These are phyloP conservation scores for Agarophyton chilense DNA, from an alignment of 23 red algal species.

Conservation along the genomic window DNA sequence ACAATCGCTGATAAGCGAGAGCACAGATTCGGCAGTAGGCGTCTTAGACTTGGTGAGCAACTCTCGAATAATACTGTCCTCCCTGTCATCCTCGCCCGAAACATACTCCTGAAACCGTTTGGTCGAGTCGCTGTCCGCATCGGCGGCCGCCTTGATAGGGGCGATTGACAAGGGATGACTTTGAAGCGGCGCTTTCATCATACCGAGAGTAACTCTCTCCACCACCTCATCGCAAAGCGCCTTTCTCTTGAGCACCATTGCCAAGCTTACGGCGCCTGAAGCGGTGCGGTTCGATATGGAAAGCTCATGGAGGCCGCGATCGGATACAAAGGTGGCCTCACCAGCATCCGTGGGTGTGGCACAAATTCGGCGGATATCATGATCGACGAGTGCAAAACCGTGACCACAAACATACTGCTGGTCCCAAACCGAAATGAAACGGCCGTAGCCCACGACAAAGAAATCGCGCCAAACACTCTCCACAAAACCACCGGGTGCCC, in stretches of 20 bases:
- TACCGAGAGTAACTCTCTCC: not conserved
- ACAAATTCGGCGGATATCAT: not conserved
- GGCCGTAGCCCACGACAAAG: slow-evolving; percentile 46
- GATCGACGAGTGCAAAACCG: not conserved
- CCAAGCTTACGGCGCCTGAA: slow-evolving; percentile 4
- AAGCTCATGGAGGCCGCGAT: slow-evolving; percentile 13
- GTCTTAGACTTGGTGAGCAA: slow-evolving; percentile 19
- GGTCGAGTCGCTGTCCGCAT: not conserved
- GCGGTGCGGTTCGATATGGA: not conserved
- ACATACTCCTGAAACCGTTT: slow-evolving; percentile 3
- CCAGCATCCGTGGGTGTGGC: not conserved
- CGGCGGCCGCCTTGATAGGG: slow-evolving; percentile 20
- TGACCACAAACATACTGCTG: slow-evolving; percentile 23
- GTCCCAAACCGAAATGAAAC: slow-evolving; percentile 53
- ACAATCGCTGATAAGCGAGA: not conserved
- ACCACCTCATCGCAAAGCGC: slow-evolving; percentile 1
- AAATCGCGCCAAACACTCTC: not conserved
- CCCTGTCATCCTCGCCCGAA: not conserved
- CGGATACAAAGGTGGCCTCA: not conserved
- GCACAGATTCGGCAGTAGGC: slow-evolving; percentile 1
- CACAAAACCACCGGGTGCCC: not conserved
- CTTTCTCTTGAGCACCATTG: slow-evolving; percentile 25
- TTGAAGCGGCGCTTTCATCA: not conserved
- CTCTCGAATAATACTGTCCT: not conserved
- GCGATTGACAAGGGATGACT: not conserved